Percentiles rank a stretch among this genome's conserved stretches.
These are phyloP conservation scores for Quercus agrifolia DNA, from an alignment of 306 rosid species.

Conservation along the genomic window DNA sequence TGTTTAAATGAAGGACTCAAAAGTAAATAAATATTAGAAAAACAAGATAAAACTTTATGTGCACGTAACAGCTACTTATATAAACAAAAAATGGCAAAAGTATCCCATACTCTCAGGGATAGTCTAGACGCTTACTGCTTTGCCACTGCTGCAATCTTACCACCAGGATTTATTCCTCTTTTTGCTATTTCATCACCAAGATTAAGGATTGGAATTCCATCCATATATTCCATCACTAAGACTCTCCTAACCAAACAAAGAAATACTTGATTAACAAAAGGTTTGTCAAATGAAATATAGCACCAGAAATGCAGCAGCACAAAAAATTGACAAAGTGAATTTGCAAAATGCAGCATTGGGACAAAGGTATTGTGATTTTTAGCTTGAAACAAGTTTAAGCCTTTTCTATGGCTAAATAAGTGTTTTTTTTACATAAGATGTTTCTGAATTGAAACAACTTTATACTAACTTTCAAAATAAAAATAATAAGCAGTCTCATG, in stretches of 20 bases:
- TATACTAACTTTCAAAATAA: slow-evolving; percentile 4
- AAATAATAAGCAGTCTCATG: background rate
- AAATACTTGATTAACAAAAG: slow-evolving; percentile 25
- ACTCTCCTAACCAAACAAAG: slow-evolving; percentile 61
- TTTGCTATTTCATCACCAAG: slow-evolving; percentile 93
- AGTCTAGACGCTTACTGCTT: slow-evolving; percentile 70
- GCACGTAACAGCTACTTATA: background rate
- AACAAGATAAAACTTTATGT: background rate
- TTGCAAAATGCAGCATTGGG: background rate
- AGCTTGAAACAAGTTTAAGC: background rate
- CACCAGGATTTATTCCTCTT: slow-evolving; percentile 76
- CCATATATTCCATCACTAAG: slow-evolving; percentile 87
- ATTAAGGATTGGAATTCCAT: slow-evolving; percentile 84
- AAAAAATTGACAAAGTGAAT: background rate
- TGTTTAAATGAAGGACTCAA: slow-evolving; percentile 4
- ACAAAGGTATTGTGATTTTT: background rate
- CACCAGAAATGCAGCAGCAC: slow-evolving; percentile 9
- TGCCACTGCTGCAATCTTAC: slow-evolving; percentile 74
- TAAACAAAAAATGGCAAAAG: slow-evolving; percentile 1
- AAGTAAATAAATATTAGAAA: slow-evolving; percentile 11
- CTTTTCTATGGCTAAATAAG: background rate
- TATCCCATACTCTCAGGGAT: slow-evolving; percentile 12
- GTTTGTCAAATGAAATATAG: slow-evolving; percentile 17
- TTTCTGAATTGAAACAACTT: background rate
- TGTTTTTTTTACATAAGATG: background rate